Percentiles rank a stretch among this genome's conserved stretches.
These are phyloP conservation scores for Trametes elegans DNA, from an alignment of 768 basidiomycete species.

Conservation along the genomic window DNA sequence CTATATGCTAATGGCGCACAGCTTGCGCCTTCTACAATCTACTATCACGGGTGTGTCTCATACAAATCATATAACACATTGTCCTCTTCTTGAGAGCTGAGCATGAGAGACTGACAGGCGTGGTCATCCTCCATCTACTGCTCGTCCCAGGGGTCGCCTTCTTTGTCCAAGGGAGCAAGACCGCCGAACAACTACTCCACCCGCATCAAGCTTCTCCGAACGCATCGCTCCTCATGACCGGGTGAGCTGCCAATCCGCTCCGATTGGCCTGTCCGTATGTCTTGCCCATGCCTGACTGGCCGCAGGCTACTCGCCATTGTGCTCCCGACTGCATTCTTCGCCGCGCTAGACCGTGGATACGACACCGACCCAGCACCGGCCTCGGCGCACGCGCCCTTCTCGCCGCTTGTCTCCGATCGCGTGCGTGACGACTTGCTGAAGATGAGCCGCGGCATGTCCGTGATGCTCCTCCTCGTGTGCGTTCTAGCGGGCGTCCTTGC, in stretches of 20 bases:
- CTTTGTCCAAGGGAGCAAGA: slow-evolving; percentile 61
- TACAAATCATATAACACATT: background rate
- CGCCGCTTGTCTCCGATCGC: slow-evolving; percentile 38
- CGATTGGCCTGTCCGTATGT: too few relatives aligned
- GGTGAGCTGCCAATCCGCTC: slow-evolving; percentile 44
- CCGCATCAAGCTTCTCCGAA: slow-evolving; percentile 64
- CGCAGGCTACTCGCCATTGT: slow-evolving; percentile 59
- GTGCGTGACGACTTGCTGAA: slow-evolving; percentile 47
- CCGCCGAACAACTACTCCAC: slow-evolving; percentile 63
- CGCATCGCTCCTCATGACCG: slow-evolving; percentile 63
- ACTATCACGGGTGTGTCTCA: slow-evolving; percentile 56
- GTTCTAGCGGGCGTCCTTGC: slow-evolving; percentile 17
- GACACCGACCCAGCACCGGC: slow-evolving; percentile 10
- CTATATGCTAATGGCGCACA: slow-evolving; percentile 28
- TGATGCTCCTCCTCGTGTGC: slow-evolving; percentile 61
- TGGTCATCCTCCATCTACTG: slow-evolving; percentile 70
- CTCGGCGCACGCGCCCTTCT: slow-evolving; percentile 16
- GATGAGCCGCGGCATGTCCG: slow-evolving; percentile 66
- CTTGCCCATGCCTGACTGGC: background rate
- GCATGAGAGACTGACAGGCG: slow-evolving; percentile 39
- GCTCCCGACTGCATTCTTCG: slow-evolving; percentile 66
- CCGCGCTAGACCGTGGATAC: slow-evolving; percentile 45
- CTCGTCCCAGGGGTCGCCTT: slow-evolving; percentile 70
- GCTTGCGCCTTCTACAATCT: slow-evolving; percentile 62
- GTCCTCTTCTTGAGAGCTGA: background rate